Percentiles rank a stretch among this genome's conserved stretches.
phyloP scores from a whole-genome alignment of 352 stramenopile genomes.

The Poterioochromonas sp. region DNA sequence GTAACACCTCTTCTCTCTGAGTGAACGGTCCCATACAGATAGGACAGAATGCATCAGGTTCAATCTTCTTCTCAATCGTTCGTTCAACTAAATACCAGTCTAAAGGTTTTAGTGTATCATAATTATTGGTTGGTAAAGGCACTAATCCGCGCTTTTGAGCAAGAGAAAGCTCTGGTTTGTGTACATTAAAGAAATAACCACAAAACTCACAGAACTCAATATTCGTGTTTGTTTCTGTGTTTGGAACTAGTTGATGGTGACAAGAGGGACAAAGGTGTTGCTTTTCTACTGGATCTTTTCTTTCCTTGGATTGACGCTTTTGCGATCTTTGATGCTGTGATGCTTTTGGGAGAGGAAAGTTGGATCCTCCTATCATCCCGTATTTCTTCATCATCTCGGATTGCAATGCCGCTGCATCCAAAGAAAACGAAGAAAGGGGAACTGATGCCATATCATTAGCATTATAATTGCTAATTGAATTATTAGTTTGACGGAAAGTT shows the following conservation, averaged over 20 bases:
- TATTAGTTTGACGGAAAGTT: too few species aligned
- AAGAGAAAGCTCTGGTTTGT: neutral
- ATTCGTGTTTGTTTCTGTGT: neutral
- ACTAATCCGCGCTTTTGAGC: neutral
- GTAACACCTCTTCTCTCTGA: neutral
- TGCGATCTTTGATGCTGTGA: too few species aligned
- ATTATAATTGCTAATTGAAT: too few species aligned
- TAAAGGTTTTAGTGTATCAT: neutral
- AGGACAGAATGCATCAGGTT: slow-evolving; percentile 4
- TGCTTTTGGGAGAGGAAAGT: too few species aligned
- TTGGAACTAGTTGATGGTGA: neutral
- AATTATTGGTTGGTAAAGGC: neutral
- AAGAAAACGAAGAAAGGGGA: too few species aligned
- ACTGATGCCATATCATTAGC: too few species aligned
- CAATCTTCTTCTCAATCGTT: neutral
- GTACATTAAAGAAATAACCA: neutral
- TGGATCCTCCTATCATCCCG: neutral
- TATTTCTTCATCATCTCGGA: slow-evolving; percentile 1
- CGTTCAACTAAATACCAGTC: slow-evolving; percentile 7
- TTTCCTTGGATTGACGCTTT: neutral
- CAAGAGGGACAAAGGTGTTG: neutral
- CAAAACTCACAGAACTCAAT: neutral
- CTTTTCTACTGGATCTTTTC: neutral
- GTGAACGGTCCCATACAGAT: slow-evolving; percentile 20
- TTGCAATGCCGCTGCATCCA: slow-evolving; percentile 25